Conservation (phyloP, 352 stramenopile species). For the Globisporangium paddicum region DNA sequence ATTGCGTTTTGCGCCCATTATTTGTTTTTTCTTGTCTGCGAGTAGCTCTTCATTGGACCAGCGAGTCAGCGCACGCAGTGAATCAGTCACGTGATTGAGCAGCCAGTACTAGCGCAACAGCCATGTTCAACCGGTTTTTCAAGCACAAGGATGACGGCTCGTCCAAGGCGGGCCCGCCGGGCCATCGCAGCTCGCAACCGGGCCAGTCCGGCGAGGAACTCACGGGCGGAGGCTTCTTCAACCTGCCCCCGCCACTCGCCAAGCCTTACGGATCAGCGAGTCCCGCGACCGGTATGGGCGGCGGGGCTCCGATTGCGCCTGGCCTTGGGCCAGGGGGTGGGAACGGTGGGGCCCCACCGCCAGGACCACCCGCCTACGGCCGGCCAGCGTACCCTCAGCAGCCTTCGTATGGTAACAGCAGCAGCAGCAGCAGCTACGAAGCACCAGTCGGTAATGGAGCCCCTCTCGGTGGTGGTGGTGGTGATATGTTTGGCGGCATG, state of each 20-base stretch:
- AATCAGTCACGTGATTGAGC: not conserved
- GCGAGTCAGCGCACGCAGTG: not conserved
- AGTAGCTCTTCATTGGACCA: not conserved
- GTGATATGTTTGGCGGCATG: constrained; percentile 82
- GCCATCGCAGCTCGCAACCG: constrained; percentile 38
- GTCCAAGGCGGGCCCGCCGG: constrained; percentile 34
- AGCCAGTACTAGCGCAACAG: not conserved
- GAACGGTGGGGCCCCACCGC: constrained; percentile 6
- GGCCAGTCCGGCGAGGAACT: constrained; percentile 23
- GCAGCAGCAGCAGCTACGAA: constrained; percentile 11
- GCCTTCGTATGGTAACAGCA: constrained; percentile 11
- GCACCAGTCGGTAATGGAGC: constrained; percentile 1
- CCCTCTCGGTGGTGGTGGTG: constrained; percentile 11
- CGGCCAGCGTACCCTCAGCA: constrained; percentile 9
- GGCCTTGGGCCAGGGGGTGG: not conserved
- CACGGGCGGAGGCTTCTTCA: constrained; percentile 78
- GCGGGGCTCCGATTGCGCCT: constrained; percentile 1
- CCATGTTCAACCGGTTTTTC: constrained; percentile 79
- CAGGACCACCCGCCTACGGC: constrained; percentile 5
- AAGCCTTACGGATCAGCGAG: constrained; percentile 31
- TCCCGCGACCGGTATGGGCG: constrained; percentile 1
- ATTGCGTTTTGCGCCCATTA: not conserved
- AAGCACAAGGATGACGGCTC: constrained; percentile 83
- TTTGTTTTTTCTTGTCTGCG: not conserved
- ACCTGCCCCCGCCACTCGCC: constrained; percentile 60